A percentile compares a stretch with the other conserved stretches of the same genome.
Conservation (phyloP, 805 yeast species). For the Jamesozyma jinghongensis region DNA sequence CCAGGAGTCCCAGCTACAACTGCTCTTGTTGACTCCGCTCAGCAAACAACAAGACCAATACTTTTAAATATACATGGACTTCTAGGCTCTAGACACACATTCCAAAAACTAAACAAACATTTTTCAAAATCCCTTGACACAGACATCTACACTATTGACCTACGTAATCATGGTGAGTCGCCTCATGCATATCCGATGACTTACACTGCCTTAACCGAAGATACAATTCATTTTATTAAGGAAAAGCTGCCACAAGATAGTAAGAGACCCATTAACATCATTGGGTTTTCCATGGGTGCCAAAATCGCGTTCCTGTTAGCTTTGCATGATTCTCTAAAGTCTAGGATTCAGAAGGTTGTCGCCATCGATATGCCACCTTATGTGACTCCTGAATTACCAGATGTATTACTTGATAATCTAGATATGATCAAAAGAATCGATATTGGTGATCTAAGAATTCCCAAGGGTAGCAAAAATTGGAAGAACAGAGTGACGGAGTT, state of each 20-base stretch:
- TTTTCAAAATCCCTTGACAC: slow-evolving; percentile 28
- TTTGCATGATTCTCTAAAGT: slow-evolving; percentile 15
- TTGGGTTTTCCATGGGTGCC: slow-evolving; percentile 59
- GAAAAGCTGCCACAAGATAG: slow-evolving; percentile 10
- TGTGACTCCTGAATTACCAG: slow-evolving; percentile 15
- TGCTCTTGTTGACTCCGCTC: background rate
- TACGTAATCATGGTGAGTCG: slow-evolving; percentile 49
- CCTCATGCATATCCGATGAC: slow-evolving; percentile 37
- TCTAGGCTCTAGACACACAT: slow-evolving; percentile 42
- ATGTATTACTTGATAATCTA: slow-evolving; percentile 15
- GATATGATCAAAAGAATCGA: slow-evolving; percentile 16
- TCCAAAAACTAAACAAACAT: slow-evolving; percentile 32
- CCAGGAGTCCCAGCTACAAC: background rate
- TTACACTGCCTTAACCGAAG: slow-evolving; percentile 37
- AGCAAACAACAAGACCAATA: slow-evolving; percentile 24
- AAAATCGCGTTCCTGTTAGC: slow-evolving; percentile 43
- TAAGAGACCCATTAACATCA: slow-evolving; percentile 26
- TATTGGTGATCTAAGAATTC: slow-evolving; percentile 13
- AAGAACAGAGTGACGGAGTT: slow-evolving; percentile 11
- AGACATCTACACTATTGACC: slow-evolving; percentile 38
- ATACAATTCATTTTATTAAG: slow-evolving; percentile 33
- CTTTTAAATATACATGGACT: slow-evolving; percentile 45
- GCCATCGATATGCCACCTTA: slow-evolving; percentile 35
- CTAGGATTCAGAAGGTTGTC: slow-evolving; percentile 33
- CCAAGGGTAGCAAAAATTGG: slow-evolving; percentile 20